Evolutionary conservation across 2,329 filamentous ascomycete genomes (phyloP).

Genomic region (Epichloe sibirici): DNA sequence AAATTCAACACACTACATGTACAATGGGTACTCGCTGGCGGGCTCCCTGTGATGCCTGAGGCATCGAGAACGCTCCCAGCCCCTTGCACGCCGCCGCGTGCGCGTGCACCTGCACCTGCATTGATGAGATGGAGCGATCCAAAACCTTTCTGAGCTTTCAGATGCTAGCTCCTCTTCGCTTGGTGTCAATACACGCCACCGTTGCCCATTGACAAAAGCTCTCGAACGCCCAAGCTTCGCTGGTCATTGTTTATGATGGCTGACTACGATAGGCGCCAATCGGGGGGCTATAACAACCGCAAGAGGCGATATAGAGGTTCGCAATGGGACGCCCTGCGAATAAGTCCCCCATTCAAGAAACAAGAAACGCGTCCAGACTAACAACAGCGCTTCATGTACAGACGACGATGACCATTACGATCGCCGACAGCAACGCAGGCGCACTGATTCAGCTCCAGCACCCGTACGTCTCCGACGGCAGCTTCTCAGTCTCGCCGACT

Average conservation of each 20-base stretch:
- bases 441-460: conserved; percentile 58
- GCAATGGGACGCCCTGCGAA: conserved; percentile 9
- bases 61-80: background rate
- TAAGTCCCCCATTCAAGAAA: background rate
- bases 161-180: background rate
- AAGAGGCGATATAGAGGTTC: conserved; percentile 74
- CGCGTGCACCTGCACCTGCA: background rate
- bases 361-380: background rate
- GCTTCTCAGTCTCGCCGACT: conserved; percentile 70
- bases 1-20: too few species aligned
- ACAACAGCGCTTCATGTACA: conserved; percentile 9
- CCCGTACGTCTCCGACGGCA: conserved; percentile 64
- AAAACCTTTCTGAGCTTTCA: background rate
- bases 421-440: conserved; percentile 58
- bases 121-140: background rate
- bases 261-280: conserved; percentile 44
- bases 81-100: background rate
- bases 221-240: background rate
- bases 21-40: too few species aligned
- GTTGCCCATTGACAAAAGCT: background rate
- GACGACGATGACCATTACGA: conserved; percentile 68
- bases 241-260: conserved; percentile 26
- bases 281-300: conserved; percentile 47
- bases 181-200: background rate
- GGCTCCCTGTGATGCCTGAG: background rate